Conservation (phyloP, 495 filamentous ascomycete genomes). For the Podospora comata region DNA sequence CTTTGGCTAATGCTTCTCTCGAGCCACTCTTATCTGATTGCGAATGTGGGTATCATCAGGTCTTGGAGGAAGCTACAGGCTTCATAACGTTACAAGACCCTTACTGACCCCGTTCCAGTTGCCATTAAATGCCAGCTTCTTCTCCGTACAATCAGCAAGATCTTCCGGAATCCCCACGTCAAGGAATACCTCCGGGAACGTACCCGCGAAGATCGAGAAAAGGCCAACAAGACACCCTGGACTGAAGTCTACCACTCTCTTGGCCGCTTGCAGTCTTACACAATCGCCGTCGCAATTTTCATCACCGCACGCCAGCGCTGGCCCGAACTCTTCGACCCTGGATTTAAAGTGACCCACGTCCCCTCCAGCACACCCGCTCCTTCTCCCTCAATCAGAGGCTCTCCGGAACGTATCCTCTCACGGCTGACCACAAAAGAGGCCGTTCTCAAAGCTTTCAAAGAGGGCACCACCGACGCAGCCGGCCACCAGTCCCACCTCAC, state of each 20-base stretch:
- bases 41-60: constrained; percentile 11
- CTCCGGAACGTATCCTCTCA: no score
- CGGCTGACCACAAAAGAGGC: no score
- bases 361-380: constrained; percentile 13
- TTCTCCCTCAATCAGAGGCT: no score
- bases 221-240: constrained; percentile 18
- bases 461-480: no score
- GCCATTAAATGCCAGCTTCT: neutral
- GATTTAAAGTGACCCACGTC: constrained; percentile 18
- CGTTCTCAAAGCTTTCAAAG: no score
- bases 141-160: constrained; percentile 7
- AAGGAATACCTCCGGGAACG: constrained; percentile 15
- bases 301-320: constrained; percentile 14
- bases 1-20: no score
- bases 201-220: constrained; percentile 2
- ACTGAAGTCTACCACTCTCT: constrained; percentile 18
- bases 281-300: constrained; percentile 19
- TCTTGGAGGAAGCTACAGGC: no score
- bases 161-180: constrained; percentile 2
- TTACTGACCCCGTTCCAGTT: constrained; percentile 4
- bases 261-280: constrained; percentile 24
- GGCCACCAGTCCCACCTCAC: no score
- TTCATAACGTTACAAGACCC: no score
- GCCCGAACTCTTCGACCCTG: constrained; percentile 21
- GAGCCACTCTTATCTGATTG: neutral